phyloP scores from a whole-genome alignment of 2,329 filamentous ascomycete species.

The Diplodia intermedia region DNA sequence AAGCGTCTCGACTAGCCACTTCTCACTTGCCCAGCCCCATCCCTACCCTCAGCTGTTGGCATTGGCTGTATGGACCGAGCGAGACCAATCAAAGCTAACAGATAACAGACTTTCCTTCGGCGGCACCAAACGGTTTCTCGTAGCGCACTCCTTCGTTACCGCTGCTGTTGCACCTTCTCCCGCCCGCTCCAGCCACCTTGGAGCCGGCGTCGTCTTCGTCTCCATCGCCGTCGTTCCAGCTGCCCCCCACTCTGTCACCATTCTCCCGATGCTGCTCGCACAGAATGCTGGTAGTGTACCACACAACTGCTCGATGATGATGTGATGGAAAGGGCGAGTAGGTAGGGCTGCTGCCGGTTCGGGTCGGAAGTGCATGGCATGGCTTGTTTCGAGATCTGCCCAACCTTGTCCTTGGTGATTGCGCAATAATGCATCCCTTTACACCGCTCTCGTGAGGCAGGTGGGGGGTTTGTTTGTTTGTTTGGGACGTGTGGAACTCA shows the following conservation, averaged over 20 bases:
- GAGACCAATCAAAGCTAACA: slow-evolving; percentile 5
- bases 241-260: too few relatives aligned
- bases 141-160: slow-evolving; percentile 8
- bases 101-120: slow-evolving; percentile 10
- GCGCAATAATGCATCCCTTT: background rate
- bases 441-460: background rate
- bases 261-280: too few relatives aligned
- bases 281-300: too few relatives aligned
- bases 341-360: background rate
- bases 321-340: background rate
- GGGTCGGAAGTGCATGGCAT: background rate
- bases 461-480: background rate
- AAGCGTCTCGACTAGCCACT: background rate
- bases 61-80: background rate
- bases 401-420: background rate
- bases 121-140: background rate
- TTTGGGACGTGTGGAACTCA: background rate
- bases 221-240: too few relatives aligned
- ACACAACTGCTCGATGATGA: too few relatives aligned
- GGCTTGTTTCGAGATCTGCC: background rate
- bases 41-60: background rate
- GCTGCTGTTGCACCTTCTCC: slow-evolving; percentile 1
- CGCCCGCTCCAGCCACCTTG: slow-evolving; percentile 7
- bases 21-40: background rate
- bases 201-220: background rate